Percentiles rank a stretch among this genome's conserved stretches.
Evolutionary conservation across 192 early-diverging fungal species (phyloP).

Genomic region (Coemansia reversa): DNA sequence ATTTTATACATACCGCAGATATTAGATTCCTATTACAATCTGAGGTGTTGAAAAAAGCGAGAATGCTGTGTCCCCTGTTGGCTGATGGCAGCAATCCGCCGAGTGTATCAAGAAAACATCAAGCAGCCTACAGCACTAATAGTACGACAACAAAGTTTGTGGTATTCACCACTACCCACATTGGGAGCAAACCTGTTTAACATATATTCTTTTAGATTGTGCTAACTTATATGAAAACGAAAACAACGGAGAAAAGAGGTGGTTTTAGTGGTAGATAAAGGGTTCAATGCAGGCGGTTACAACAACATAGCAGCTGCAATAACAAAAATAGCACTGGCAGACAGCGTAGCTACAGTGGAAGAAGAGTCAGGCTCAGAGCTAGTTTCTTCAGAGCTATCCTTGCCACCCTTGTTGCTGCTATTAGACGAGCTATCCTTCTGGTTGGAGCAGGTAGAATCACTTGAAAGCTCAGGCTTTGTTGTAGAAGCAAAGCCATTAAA

Average conservation of each 20-base stretch:
- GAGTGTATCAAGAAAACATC: no score
- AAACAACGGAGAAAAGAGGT: background rate
- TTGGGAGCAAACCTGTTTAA: background rate
- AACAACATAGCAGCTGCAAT: background rate
- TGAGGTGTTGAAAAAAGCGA: no score
- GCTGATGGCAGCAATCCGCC: no score
- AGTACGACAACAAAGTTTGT: background rate
- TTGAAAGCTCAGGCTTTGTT: constrained; percentile 15
- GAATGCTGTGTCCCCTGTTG: no score
- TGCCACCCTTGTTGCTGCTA: background rate
- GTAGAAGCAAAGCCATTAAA: constrained; percentile 50
- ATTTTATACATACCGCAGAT: no score
- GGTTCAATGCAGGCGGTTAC: background rate
- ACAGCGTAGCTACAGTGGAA: background rate
- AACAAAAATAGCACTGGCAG: background rate
- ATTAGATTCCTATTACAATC: no score
- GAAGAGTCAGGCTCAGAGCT: background rate
- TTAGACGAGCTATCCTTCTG: constrained; percentile 19
- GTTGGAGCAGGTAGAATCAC: constrained; percentile 45
- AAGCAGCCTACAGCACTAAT: no score
- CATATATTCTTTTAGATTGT: no score
- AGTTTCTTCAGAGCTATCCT: background rate
- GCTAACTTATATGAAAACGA: background rate
- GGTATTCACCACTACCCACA: background rate
- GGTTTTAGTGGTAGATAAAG: background rate